Evolutionary conservation across 768 basidiomycete genomes (phyloP).

Genomic region (Gloeopeniophorella convolvens): DNA sequence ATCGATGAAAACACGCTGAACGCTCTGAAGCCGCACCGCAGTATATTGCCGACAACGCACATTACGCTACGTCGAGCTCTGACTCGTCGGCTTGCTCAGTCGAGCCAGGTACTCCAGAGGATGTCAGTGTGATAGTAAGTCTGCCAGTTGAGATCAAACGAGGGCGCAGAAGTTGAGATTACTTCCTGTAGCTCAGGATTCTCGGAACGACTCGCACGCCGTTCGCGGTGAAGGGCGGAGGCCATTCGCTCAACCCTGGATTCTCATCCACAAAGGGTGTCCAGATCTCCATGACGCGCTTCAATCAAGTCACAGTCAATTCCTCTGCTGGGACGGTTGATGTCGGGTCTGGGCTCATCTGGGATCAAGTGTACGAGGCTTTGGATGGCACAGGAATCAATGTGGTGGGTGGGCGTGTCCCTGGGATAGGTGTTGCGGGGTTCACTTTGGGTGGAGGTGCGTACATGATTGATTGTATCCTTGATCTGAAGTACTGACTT

Average conservation of each 20-base stretch:
- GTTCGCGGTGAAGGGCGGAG: constrained; percentile 24
- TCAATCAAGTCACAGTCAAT: constrained; percentile 13
- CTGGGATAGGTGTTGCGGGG: constrained; percentile 25
- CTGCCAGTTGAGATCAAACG: neutral
- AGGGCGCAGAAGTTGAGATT: too few relatives aligned
- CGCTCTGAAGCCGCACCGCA: constrained; percentile 1
- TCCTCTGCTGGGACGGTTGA: constrained; percentile 6
- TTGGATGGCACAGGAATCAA: constrained; percentile 21
- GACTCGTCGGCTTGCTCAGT: constrained; percentile 18
- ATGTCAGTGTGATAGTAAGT: constrained; percentile 18
- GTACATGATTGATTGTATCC: neutral
- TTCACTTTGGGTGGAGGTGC: constrained; percentile 26
- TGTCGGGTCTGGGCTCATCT: constrained; percentile 23
- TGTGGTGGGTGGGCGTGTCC: constrained; percentile 23
- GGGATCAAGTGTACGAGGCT: constrained; percentile 25
- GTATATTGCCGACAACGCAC: constrained; percentile 11
- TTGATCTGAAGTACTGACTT: neutral
- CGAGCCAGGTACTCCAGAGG: constrained; percentile 20
- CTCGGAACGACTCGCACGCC: constrained; percentile 10
- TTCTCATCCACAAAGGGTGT: constrained; percentile 26
- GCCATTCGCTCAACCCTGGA: constrained; percentile 22
- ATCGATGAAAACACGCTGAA: too few relatives aligned
- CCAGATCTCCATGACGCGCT: constrained; percentile 24
- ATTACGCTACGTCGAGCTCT: constrained; percentile 15
- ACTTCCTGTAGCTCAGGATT: constrained; percentile 3